A percentile compares a stretch with the other conserved stretches of the same genome.
phyloP scores from a whole-genome alignment of 1,284 basidiomycete species.

The Peniophora sp. region DNA sequence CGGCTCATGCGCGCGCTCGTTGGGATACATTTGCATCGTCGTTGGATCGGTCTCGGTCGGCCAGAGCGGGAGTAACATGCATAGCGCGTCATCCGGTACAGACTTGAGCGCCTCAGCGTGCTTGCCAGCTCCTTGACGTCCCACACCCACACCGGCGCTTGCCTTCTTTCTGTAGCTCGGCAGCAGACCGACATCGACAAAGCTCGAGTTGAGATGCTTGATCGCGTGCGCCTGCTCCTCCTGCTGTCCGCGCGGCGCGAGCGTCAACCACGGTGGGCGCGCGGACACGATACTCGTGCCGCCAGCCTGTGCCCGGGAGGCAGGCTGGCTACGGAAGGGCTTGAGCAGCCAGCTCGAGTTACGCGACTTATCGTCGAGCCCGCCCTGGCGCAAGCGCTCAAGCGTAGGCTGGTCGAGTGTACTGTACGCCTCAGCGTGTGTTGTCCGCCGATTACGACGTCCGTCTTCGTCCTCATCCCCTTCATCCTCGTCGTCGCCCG shows the following conservation, averaged over 20 bases:
- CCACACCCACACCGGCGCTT: slow-evolving; percentile 19
- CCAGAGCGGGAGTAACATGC: slow-evolving; percentile 80
- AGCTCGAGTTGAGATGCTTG: slow-evolving; percentile 62
- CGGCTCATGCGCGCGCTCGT: slow-evolving; percentile 19
- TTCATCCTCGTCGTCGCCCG: slow-evolving; percentile 19
- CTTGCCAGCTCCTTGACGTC: slow-evolving; percentile 18
- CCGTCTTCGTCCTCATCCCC: slow-evolving; percentile 28
- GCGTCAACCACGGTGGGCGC: slow-evolving; percentile 60
- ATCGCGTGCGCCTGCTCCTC: slow-evolving; percentile 63
- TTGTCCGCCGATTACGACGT: slow-evolving; percentile 42
- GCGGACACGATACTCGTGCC: slow-evolving; percentile 15
- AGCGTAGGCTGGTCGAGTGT: slow-evolving; percentile 40
- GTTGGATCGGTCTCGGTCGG: slow-evolving; percentile 58
- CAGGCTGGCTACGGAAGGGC: slow-evolving; percentile 1
- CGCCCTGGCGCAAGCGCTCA: slow-evolving; percentile 41
- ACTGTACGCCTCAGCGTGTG: slow-evolving; percentile 66
- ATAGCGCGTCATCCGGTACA: slow-evolving; percentile 58
- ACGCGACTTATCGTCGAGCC: slow-evolving; percentile 10
- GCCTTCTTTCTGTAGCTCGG: slow-evolving; percentile 36
- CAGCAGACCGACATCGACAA: slow-evolving; percentile 70
- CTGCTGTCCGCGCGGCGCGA: slow-evolving; percentile 52
- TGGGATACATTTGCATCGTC: slow-evolving; percentile 9
- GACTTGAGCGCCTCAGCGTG: slow-evolving; percentile 46
- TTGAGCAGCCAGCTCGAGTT: slow-evolving; percentile 7
- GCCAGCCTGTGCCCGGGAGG: slow-evolving; percentile 6